phyloP scores from a whole-genome alignment of 371 early-diverging fungal genomes.

The Mortierella sp. region DNA sequence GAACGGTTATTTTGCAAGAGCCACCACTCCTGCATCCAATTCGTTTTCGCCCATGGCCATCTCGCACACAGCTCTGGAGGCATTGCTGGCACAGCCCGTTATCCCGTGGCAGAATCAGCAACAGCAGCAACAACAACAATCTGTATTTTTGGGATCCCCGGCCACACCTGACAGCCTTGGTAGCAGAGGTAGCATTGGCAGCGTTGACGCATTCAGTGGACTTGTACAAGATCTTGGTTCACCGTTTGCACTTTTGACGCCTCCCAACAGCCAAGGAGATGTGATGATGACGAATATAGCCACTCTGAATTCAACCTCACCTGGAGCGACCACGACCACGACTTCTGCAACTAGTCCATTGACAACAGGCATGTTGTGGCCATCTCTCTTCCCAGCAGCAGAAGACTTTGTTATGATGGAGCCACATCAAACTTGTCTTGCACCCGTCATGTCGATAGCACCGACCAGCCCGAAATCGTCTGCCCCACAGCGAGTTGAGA shows the following conservation, averaged over 20 bases:
- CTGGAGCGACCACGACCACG: neutral
- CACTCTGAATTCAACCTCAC: neutral
- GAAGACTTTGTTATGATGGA: constrained; percentile 9
- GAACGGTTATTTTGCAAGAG: constrained; percentile 1
- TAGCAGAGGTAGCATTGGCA: neutral
- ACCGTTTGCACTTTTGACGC: constrained; percentile 24
- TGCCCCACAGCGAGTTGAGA: constrained; percentile 33
- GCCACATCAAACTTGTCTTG: neutral
- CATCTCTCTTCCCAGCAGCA: constrained; percentile 34
- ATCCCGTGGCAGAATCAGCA: constrained; percentile 2
- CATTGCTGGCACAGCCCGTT: constrained; percentile 23
- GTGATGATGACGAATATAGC: constrained; percentile 5
- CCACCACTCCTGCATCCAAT: constrained; percentile 16
- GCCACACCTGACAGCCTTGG: neutral
- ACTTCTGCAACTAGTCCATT: too few species aligned
- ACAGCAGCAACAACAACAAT: constrained; percentile 17
- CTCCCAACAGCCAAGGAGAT: constrained; percentile 16
- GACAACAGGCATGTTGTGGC: constrained; percentile 21
- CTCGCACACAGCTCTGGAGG: constrained; percentile 23
- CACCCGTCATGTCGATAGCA: constrained; percentile 5
- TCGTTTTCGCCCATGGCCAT: constrained; percentile 43
- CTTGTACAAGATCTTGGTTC: constrained; percentile 26
- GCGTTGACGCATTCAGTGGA: constrained; percentile 7
- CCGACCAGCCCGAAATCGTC: neutral
- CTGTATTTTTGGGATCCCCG: neutral